phyloP scores from a whole-genome alignment of 345 rosid genomes.

The Garcia nutans region DNA sequence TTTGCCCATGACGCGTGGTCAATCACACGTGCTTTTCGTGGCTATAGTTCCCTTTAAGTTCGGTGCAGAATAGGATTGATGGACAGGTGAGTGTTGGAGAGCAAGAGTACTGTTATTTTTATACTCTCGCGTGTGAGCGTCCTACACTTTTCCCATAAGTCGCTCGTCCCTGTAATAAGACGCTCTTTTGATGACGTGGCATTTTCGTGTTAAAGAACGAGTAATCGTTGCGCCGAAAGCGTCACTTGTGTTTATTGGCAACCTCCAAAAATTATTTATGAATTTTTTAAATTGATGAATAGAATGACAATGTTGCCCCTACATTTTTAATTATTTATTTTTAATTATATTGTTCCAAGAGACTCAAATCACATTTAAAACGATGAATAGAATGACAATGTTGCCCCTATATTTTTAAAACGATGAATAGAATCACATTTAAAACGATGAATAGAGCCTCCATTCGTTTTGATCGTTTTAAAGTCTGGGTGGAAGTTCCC shows the following conservation, averaged over 20 bases:
- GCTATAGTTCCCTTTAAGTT: background rate
- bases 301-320: constrained; percentile 1
- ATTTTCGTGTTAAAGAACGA: background rate
- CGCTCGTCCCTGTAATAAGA: background rate
- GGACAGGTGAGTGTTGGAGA: background rate
- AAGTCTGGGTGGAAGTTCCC: too few relatives aligned
- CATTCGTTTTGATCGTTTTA: too few relatives aligned
- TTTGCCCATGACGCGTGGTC: background rate
- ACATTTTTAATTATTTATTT: background rate
- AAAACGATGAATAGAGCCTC: too few relatives aligned
- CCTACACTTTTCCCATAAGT: background rate
- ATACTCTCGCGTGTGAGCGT: background rate
- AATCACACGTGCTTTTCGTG: background rate
- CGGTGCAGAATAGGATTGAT: background rate
- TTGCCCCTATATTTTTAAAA: too few relatives aligned
- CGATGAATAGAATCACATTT: too few relatives aligned
- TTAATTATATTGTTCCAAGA: too few relatives aligned
- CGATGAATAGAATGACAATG: too few relatives aligned
- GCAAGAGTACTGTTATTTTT: background rate
- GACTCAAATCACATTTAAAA: too few relatives aligned
- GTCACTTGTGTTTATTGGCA: background rate
- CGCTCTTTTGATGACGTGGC: background rate
- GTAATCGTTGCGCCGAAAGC: constrained; percentile 15
- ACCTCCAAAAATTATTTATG: background rate
- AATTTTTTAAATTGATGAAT: background rate